These are phyloP conservation scores for Fennellomyces sp. DNA, from an alignment of 371 early-diverging fungal genomes.

Conservation along the genomic window DNA sequence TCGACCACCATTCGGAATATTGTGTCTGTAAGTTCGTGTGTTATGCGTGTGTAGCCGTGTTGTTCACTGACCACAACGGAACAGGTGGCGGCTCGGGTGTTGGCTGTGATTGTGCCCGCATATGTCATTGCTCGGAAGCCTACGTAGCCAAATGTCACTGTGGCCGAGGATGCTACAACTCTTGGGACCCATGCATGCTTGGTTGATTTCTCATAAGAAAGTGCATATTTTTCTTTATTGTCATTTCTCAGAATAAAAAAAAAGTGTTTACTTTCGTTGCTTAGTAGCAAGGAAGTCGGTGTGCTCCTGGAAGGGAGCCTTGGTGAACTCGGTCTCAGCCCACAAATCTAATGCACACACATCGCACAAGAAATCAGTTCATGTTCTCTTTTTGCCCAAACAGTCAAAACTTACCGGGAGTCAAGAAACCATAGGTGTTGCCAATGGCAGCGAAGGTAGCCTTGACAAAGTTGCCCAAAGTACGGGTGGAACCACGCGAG, in stretches of 20 bases:
- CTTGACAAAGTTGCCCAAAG: constrained; percentile 97
- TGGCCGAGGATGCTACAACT: constrained; percentile 2
- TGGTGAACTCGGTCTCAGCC: constrained; percentile 83
- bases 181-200: constrained; percentile 13
- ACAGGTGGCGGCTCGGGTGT: constrained; percentile 15
- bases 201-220: neutral
- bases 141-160: neutral
- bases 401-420: constrained; percentile 60
- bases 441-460: constrained; percentile 97
- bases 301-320: constrained; percentile 90
- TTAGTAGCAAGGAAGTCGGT: constrained; percentile 79
- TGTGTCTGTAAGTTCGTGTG: constrained; percentile 12
- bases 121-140: constrained; percentile 11
- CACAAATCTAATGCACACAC: constrained; percentile 67
- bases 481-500: constrained; percentile 86
- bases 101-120: constrained; percentile 14
- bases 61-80: neutral
- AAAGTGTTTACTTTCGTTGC: constrained; percentile 33
- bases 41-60: neutral
- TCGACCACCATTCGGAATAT: constrained; percentile 8
- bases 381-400: neutral
- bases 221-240: constrained; percentile 4
- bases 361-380: too few relatives aligned
- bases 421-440: constrained; percentile 95
- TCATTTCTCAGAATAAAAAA: neutral